These are phyloP conservation scores for Leccinum griseonigrum DNA, from an alignment of 1,284 basidiomycete genomes.

Conservation along the genomic window DNA sequence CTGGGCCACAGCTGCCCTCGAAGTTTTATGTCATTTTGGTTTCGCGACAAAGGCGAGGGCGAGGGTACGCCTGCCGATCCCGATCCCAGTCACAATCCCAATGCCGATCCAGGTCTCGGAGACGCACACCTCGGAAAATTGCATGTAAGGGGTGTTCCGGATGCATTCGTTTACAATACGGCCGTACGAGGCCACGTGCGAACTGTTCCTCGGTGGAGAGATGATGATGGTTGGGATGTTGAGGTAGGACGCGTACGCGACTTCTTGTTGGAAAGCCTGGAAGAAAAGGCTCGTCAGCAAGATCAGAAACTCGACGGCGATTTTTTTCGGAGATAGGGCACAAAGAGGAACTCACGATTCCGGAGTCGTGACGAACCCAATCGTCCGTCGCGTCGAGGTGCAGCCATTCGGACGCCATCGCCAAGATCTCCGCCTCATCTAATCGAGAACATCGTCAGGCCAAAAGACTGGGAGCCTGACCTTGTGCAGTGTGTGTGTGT, in stretches of 20 bases:
- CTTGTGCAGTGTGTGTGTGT: no score
- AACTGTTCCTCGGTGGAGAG: slow-evolving; percentile 86
- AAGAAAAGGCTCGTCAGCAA: slow-evolving; percentile 16
- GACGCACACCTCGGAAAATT: slow-evolving; percentile 52
- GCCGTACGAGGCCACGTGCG: slow-evolving; percentile 88
- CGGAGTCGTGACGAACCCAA: slow-evolving; percentile 94
- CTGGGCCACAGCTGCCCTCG: slow-evolving; percentile 50
- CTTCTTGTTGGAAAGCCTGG: slow-evolving; percentile 91
- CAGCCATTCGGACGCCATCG: slow-evolving; percentile 89
- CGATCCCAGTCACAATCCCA: background rate
- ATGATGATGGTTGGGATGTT: slow-evolving; percentile 84
- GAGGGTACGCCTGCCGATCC: background rate
- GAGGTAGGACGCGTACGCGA: slow-evolving; percentile 92
- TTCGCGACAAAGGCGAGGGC: slow-evolving; percentile 7
- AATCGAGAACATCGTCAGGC: slow-evolving; percentile 17
- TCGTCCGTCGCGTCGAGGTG: slow-evolving; percentile 93
- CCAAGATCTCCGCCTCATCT: slow-evolving; percentile 85
- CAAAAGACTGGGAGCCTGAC: slow-evolving; percentile 12
- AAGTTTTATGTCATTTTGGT: slow-evolving; percentile 19
- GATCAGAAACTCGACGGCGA: slow-evolving; percentile 21
- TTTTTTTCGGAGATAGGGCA: no score
- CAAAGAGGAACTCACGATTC: slow-evolving; percentile 84
- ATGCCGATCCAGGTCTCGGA: slow-evolving; percentile 26
- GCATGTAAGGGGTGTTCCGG: slow-evolving; percentile 64
- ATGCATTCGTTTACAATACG: slow-evolving; percentile 84